A percentile compares a stretch with the other conserved stretches of the same genome.
Conservation (phyloP, 371 early-diverging fungal species). For the Chytridiales sp. region DNA sequence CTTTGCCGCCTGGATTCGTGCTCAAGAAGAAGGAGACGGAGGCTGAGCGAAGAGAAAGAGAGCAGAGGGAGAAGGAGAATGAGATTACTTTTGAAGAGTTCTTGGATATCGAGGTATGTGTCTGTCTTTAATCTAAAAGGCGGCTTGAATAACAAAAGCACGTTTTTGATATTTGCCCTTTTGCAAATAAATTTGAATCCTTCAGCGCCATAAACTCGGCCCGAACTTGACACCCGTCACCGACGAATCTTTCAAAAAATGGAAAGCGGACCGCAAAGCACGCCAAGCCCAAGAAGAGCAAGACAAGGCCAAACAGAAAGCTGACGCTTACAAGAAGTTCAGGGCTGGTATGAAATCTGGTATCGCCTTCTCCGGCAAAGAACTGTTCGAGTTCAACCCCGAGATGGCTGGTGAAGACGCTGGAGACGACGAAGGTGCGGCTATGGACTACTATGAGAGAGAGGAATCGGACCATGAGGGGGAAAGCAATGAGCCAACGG, state of each 20-base stretch:
- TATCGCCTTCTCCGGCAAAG: constrained; percentile 87
- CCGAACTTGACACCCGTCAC: constrained; percentile 95
- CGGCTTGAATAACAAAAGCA: too few relatives aligned
- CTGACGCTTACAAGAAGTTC: constrained; percentile 74
- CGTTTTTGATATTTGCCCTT: neutral
- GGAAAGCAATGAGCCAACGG: constrained; percentile 27
- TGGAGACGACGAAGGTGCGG: constrained; percentile 41
- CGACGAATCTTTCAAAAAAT: constrained; percentile 87
- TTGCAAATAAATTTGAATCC: constrained; percentile 13
- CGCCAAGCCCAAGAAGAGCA: constrained; percentile 70
- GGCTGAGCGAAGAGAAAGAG: constrained; percentile 68
- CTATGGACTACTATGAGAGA: constrained; percentile 44
- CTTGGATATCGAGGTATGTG: constrained; percentile 84
- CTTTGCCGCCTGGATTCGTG: constrained; percentile 96
- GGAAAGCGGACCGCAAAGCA: constrained; percentile 89
- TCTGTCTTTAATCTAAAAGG: too few relatives aligned
- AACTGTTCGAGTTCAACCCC: constrained; percentile 97
- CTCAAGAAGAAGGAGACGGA: constrained; percentile 80
- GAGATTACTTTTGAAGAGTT: constrained; percentile 94
- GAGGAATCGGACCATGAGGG: constrained; percentile 39
- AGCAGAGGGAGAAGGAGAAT: constrained; percentile 64
- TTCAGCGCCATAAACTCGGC: constrained; percentile 90
- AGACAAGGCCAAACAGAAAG: constrained; percentile 75
- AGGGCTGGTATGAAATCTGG: constrained; percentile 83
- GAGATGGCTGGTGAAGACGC: constrained; percentile 48